phyloP scores from a whole-genome alignment of 148 eudicot genomes.

The Dysphania ambrosioides region DNA sequence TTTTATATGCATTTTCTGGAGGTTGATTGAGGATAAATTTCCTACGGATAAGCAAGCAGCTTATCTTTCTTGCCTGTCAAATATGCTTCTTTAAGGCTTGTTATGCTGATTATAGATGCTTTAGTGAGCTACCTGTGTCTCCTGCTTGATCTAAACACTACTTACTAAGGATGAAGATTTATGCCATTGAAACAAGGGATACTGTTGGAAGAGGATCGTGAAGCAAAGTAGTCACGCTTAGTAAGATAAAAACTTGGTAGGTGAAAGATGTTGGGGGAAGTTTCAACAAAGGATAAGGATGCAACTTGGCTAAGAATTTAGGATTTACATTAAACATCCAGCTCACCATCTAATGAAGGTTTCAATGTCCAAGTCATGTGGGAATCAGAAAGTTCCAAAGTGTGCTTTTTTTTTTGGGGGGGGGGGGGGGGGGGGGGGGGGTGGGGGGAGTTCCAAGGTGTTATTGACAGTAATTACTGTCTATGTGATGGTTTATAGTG shows the following conservation, averaged over 20 bases:
- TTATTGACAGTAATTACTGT: too few species aligned
- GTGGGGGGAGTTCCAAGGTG: background rate
- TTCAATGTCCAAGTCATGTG: background rate
- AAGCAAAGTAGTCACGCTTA: background rate
- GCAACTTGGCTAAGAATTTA: conserved; percentile 1
- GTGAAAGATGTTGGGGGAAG: background rate
- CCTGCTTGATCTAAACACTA: background rate
- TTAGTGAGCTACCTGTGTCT: background rate
- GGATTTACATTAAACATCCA: background rate
- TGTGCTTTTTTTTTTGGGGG: too few species aligned
- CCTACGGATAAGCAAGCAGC: background rate
- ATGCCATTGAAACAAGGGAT: background rate
- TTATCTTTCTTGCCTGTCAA: background rate
- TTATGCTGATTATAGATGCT: background rate
- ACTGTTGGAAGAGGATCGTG: background rate
- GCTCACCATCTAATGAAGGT: background rate
- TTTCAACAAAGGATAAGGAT: background rate
- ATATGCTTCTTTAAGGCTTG: background rate
- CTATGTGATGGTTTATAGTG: background rate
- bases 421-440: too few species aligned
- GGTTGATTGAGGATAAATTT: too few species aligned
- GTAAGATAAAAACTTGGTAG: conserved; percentile 5
- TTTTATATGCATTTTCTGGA: too few species aligned
- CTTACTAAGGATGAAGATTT: background rate
- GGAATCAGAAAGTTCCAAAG: background rate